phyloP scores from a whole-genome alignment of 169 alveolate species.

The Eimeria acervulina region DNA sequence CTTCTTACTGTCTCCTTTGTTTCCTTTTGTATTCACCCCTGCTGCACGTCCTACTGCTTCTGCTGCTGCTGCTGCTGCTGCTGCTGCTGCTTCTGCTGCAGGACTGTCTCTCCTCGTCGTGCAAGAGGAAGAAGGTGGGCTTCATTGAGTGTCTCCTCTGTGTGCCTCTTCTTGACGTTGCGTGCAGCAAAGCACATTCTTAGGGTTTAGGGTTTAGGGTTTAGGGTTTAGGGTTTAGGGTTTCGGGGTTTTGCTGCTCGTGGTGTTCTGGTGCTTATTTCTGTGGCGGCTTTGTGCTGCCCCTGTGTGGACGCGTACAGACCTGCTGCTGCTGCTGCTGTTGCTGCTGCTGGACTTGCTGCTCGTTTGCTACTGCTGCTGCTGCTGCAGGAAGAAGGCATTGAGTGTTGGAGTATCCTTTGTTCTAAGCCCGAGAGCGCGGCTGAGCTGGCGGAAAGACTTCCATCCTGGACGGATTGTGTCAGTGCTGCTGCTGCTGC shows the following conservation, averaged over 20 bases:
- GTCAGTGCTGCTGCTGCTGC: constrained; percentile 22
- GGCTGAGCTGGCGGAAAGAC: neutral
- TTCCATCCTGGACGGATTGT: neutral
- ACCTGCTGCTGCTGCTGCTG: neutral
- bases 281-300: neutral
- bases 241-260: neutral
- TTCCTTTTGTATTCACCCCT: neutral
- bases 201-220: too few species aligned
- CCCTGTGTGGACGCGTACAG: neutral
- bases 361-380: too few species aligned
- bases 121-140: neutral
- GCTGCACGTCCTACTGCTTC: neutral
- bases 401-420: constrained; percentile 15
- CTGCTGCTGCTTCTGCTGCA: constrained; percentile 17
- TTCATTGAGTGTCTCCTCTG: neutral
- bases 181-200: too few species aligned
- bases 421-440: constrained; percentile 18
- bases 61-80: constrained; percentile 5
- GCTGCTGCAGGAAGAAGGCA: constrained; percentile 53
- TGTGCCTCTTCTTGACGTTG: neutral
- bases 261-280: neutral
- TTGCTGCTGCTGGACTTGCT: too few species aligned
- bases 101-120: neutral
- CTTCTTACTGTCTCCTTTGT: too few species aligned
- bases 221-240: neutral